Base-by-base conservation (phyloP, 176 grass and related monocot genomes). In the Otatea glauca region DNA sequence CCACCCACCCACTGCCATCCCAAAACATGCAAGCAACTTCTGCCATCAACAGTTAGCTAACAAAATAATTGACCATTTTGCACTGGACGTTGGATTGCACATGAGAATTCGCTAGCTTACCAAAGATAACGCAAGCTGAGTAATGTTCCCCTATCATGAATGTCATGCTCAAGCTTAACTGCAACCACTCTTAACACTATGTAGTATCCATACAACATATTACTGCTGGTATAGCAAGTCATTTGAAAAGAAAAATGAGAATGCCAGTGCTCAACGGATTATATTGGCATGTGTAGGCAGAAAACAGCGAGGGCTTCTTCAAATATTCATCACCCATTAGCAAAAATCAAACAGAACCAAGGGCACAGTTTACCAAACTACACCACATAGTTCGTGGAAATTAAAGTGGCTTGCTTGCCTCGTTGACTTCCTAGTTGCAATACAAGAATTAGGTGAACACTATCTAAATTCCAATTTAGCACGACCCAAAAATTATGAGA, bases 391-490 rank as follows among this genome's bases (percentile, higher is more conserved):
- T 61, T 50, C 7, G 8, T 48, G 4, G 18, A 82, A 78, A 76
- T 24, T 32, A 7, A 88, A 88, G 41, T 35, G 17, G 2, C 23
- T 39, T 42, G 16, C 34, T 50, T 68, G 5, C 18, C 59, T 51
- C 44, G 55, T 64, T 9, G 53, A 50, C 12, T 55, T 43, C 34
- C 62, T 35, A 68, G 29, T 15, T 60, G 29, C 16, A 68, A 20
- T 56, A 16, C 25, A 84, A 6, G 13, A 79, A 78, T 64, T 14
- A 38, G 68, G 37, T 51, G 5, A 18, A 27, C 17, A 80, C 48
- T 48, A 59, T 11, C 43, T 55, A 88, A 49, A 6, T 70, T 45
- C 21, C 38, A 64, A 35, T 77, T 69, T 76, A 75, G 53, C 54
- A 68, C 17, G 0, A 13, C 7, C 7, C 18, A 83, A 68, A 62